Evolutionary conservation across 495 filamentous ascomycete species (phyloP).

Genomic region (Penicillium bialowiezense): DNA sequence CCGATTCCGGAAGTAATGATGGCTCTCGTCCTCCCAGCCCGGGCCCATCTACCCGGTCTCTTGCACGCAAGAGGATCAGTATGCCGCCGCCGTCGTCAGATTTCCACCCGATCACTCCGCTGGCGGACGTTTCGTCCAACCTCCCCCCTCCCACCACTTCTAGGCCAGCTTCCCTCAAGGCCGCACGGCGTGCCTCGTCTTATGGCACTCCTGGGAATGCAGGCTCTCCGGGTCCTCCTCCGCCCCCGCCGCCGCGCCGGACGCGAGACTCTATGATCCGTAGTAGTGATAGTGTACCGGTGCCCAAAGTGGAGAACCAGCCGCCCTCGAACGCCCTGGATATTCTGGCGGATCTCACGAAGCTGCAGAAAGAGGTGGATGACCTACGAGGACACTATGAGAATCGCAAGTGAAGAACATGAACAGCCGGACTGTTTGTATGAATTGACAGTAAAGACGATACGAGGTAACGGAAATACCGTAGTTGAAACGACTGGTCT

Average conservation of each 20-base stretch:
- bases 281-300: constrained; percentile 33
- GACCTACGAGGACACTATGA: constrained; percentile 59
- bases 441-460: constrained; percentile 8
- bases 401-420: constrained; percentile 21
- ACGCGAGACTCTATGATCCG: constrained; percentile 54
- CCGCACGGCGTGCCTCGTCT: constrained; percentile 21
- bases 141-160: constrained; percentile 5
- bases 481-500: background rate
- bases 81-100: constrained; percentile 23
- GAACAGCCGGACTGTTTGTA: constrained; percentile 20
- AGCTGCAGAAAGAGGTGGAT: constrained; percentile 71
- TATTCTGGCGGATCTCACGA: constrained; percentile 65
- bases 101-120: background rate
- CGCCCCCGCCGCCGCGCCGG: constrained; percentile 61
- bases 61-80: constrained; percentile 19
- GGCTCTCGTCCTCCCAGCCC: constrained; percentile 36
- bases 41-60: constrained; percentile 15
- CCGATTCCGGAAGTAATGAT: constrained; percentile 22
- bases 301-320: constrained; percentile 20
- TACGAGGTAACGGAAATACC: no score
- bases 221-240: constrained; percentile 35
- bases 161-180: constrained; percentile 7
- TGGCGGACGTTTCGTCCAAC: constrained; percentile 4
- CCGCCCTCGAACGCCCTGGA: constrained; percentile 44
- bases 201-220: constrained; percentile 5